Evolutionary conservation across 805 yeast genomes (phyloP).

Genomic region (Pichia heedii): DNA sequence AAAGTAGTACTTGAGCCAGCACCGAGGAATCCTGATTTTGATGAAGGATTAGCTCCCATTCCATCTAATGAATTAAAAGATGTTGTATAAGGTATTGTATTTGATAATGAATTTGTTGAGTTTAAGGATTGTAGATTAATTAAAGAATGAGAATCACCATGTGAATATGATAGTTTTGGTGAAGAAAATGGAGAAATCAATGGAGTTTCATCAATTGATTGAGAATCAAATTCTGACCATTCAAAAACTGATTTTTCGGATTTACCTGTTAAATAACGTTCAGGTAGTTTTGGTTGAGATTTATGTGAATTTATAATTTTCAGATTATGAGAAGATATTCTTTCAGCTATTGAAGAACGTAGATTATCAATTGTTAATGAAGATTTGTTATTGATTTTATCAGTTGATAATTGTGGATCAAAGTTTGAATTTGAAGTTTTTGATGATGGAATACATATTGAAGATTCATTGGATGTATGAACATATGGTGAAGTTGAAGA

Average conservation of each 20-base stretch:
- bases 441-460: background rate
- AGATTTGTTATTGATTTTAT: background rate
- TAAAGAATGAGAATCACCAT: background rate
- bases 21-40: slow-evolving; percentile 53
- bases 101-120: background rate
- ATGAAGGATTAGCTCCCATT: slow-evolving; percentile 51
- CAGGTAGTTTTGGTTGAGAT: slow-evolving; percentile 12
- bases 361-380: slow-evolving; percentile 10
- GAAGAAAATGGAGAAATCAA: slow-evolving; percentile 4
- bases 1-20: slow-evolving; percentile 52
- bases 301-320: slow-evolving; percentile 12
- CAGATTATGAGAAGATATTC: background rate
- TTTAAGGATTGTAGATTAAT: background rate
- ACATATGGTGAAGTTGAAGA: background rate
- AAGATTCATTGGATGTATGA: background rate
- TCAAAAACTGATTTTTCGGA: slow-evolving; percentile 12
- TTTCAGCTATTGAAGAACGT: background rate
- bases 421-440: background rate
- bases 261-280: slow-evolving; percentile 9
- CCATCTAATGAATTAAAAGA: slow-evolving; percentile 35
- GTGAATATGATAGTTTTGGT: slow-evolving; percentile 2
- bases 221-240: slow-evolving; percentile 11
- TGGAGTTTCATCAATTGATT: background rate
- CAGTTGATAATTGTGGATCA: background rate
- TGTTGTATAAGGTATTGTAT: slow-evolving; percentile 1